Evolutionary conservation across 345 rosid genomes (phyloP).

Genomic region (Salix exigua): DNA sequence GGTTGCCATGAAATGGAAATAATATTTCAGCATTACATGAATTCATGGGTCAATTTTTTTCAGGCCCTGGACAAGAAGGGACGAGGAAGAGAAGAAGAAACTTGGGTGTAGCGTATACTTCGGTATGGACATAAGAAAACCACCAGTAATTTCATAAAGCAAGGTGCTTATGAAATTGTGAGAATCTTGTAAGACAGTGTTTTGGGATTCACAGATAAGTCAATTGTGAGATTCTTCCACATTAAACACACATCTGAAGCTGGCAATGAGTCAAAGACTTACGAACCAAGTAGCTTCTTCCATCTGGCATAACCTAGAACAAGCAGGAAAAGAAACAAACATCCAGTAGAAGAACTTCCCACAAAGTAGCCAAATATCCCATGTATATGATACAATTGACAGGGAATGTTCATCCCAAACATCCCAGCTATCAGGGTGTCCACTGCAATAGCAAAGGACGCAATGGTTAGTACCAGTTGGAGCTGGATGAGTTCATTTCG

Average conservation of each 20-base stretch:
- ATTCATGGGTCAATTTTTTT: too few relatives aligned
- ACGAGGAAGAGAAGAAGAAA: background rate
- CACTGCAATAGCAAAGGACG: slow-evolving; percentile 66
- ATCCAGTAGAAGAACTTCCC: slow-evolving; percentile 40
- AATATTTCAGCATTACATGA: background rate
- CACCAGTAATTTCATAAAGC: too few relatives aligned
- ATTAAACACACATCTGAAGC: background rate
- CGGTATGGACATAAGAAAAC: background rate
- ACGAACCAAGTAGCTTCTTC: slow-evolving; percentile 88
- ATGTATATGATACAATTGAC: slow-evolving; percentile 17
- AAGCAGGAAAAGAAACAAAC: slow-evolving; percentile 61
- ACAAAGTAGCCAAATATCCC: slow-evolving; percentile 64
- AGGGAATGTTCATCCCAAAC: slow-evolving; percentile 82
- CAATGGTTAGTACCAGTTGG: slow-evolving; percentile 71
- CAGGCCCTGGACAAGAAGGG: background rate
- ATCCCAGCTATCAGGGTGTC: slow-evolving; percentile 59
- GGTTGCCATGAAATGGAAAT: background rate
- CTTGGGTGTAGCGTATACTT: background rate
- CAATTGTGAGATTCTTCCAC: too few relatives aligned
- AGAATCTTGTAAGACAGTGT: too few relatives aligned
- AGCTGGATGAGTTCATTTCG: slow-evolving; percentile 89
- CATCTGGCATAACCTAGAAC: slow-evolving; percentile 84
- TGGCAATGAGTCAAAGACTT: background rate
- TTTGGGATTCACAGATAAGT: too few relatives aligned
- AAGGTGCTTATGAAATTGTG: too few relatives aligned